Evolutionary conservation across 1,284 basidiomycete species (phyloP).

Genomic region (Microbotryum silenes-acaulis): DNA sequence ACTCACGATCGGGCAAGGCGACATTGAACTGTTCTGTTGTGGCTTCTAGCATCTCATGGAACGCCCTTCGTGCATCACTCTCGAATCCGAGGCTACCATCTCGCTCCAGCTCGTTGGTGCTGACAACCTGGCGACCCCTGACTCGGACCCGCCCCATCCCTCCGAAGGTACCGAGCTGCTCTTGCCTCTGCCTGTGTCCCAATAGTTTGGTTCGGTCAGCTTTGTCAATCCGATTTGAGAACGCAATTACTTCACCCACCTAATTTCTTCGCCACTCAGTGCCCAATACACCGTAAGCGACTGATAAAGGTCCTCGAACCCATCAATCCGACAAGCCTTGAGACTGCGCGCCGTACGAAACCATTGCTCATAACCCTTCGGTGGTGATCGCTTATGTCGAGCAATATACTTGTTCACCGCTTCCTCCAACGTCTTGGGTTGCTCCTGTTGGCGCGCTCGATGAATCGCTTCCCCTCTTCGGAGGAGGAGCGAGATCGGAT

Average conservation of each 20-base stretch:
- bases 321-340: conserved; percentile 7
- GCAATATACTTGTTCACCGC: conserved; percentile 2
- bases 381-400: conserved; percentile 4
- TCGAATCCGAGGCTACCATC: neutral
- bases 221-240: too few species aligned
- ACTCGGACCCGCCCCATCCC: conserved; percentile 8
- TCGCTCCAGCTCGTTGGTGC: neutral
- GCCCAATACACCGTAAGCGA: conserved; percentile 13
- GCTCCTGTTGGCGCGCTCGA: neutral
- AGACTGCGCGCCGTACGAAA: neutral
- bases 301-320: conserved; percentile 14
- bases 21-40: conserved; percentile 1
- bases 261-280: conserved; percentile 6
- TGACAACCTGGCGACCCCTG: neutral
- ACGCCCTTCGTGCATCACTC: neutral
- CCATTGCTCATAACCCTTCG: conserved; percentile 18
- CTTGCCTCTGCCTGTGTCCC: neutral
- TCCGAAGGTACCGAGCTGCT: neutral
- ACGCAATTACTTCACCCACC: neutral
- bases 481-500: conserved; percentile 18
- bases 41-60: conserved; percentile 6
- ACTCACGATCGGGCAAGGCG: conserved; percentile 14
- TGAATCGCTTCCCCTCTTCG: neutral
- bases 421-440: conserved; percentile 8
- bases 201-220: too few species aligned